phyloP scores from a whole-genome alignment of 2,329 filamentous ascomycete species.

The Penicillium sp. region DNA sequence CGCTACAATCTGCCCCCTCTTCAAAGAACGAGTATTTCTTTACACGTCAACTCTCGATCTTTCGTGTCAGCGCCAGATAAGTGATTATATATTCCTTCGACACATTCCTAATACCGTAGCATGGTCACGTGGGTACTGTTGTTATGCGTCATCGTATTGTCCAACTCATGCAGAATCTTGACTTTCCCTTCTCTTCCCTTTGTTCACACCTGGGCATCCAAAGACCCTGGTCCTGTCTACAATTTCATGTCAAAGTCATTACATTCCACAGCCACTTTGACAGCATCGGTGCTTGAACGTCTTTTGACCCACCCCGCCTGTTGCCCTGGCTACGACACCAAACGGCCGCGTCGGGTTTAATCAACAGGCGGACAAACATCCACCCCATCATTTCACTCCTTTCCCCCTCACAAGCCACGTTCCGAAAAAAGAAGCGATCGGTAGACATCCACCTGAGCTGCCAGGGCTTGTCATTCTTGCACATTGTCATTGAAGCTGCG shows the following conservation, averaged over 20 bases:
- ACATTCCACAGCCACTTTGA: neutral
- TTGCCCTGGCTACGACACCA: slow-evolving; percentile 38
- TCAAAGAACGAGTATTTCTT: no score
- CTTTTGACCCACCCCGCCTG: slow-evolving; percentile 21
- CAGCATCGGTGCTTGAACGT: neutral
- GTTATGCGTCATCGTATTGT: neutral
- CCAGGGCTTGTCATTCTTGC: slow-evolving; percentile 2
- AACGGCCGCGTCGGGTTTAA: slow-evolving; percentile 15
- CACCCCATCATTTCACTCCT: slow-evolving; percentile 8
- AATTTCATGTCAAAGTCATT: neutral
- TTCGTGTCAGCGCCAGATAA: no score
- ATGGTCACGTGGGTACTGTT: neutral
- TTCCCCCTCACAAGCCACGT: slow-evolving; percentile 9
- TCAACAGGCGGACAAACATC: slow-evolving; percentile 20
- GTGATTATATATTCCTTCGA: no score
- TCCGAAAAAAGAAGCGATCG: slow-evolving; percentile 19
- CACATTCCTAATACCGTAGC: no score
- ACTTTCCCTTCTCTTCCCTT: neutral
- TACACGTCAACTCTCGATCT: no score
- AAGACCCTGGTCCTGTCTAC: neutral
- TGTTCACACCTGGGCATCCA: neutral
- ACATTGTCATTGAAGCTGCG: slow-evolving; percentile 1
- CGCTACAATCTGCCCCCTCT: no score
- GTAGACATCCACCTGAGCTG: slow-evolving; percentile 3
- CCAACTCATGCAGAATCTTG: neutral